Conservation (phyloP, 2,329 filamentous ascomycete genomes). For the Alternaria brassicicola region DNA sequence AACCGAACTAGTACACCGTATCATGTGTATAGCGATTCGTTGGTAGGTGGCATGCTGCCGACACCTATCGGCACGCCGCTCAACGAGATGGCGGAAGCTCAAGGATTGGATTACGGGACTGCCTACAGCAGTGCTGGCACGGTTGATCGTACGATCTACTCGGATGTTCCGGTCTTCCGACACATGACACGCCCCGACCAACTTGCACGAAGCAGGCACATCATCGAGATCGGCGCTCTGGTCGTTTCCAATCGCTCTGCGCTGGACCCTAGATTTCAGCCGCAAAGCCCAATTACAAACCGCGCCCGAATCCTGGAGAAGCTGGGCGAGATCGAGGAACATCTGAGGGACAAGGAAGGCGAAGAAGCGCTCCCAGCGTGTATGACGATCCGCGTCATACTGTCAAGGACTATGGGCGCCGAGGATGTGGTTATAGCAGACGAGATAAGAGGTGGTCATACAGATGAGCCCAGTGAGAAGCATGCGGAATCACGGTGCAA, state of each 20-base stretch:
- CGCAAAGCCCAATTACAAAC: not conserved
- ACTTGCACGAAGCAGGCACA: constrained; percentile 22
- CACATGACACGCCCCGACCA: constrained; percentile 32
- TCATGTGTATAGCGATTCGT: not conserved
- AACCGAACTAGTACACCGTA: constrained; percentile 15
- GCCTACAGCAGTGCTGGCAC: not conserved
- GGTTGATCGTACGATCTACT: not conserved
- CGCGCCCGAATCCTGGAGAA: constrained; percentile 15
- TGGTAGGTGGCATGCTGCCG: constrained; percentile 11
- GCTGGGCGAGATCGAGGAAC: constrained; percentile 26
- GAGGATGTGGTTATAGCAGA: not conserved
- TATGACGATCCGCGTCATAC: constrained; percentile 22
- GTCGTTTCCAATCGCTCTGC: constrained; percentile 20
- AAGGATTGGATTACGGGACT: not conserved
- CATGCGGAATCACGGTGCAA: not conserved
- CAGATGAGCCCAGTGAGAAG: constrained; percentile 9
- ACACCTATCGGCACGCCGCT: constrained; percentile 25
- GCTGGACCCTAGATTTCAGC: constrained; percentile 8
- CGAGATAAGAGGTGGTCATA: not conserved
- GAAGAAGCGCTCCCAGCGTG: constrained; percentile 27
- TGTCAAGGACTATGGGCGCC: not conserved
- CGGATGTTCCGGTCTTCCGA: not conserved
- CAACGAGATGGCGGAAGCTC: constrained; percentile 2
- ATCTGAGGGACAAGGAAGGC: constrained; percentile 14
- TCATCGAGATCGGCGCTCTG: constrained; percentile 44